Evolutionary conservation across 2,329 filamentous ascomycete species (phyloP).

Genomic region (Curvularia hawaiiensis): DNA sequence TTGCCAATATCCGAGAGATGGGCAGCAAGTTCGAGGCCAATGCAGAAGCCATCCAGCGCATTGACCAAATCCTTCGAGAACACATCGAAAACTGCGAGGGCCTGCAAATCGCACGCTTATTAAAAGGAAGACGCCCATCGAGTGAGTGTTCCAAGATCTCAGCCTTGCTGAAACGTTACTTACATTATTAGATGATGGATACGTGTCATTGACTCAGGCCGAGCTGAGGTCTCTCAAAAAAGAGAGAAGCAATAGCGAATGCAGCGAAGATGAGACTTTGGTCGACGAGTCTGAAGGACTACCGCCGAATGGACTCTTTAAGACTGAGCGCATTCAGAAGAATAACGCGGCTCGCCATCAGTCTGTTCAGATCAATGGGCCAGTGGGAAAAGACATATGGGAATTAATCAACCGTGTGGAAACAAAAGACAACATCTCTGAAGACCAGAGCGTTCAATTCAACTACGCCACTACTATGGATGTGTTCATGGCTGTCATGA

Average conservation of each 20-base stretch:
- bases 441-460: not conserved
- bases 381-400: not conserved
- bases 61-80: not conserved
- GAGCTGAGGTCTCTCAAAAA: not conserved
- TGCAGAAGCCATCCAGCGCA: not conserved
- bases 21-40: not conserved
- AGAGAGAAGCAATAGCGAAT: not conserved
- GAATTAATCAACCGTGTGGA: not conserved
- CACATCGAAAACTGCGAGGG: not conserved
- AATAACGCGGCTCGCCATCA: not conserved
- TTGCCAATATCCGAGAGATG: not conserved
- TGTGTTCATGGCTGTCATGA: not conserved
- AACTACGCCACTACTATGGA: not conserved
- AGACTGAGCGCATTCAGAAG: not conserved
- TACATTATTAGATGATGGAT: not conserved
- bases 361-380: not conserved
- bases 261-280: not conserved
- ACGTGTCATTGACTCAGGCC: not conserved
- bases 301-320: too few relatives aligned
- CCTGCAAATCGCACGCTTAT: not conserved
- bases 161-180: not conserved
- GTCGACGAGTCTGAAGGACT: not conserved
- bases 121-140: not conserved
- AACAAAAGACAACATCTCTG: not conserved
- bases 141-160: not conserved